A percentile compares a stretch with the other conserved stretches of the same genome.
Evolutionary conservation across 2,329 filamentous ascomycete species (phyloP).

Genomic region (Hypomyces perniciosus): DNA sequence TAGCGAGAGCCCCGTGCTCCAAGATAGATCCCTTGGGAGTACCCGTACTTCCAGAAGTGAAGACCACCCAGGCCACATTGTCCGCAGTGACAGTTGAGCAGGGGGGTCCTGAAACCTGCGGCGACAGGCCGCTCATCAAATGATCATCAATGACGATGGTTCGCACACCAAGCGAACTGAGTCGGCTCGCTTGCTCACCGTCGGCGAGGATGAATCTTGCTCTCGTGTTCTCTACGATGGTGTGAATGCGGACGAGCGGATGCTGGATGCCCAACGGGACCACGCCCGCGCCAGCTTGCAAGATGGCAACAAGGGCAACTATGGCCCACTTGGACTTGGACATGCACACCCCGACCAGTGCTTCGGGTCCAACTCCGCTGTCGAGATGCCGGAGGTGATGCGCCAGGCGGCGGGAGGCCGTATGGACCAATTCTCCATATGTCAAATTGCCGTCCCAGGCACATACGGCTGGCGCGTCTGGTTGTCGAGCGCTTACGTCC

Average conservation of each 20-base stretch:
- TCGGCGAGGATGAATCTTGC: neutral
- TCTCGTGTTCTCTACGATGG: neutral
- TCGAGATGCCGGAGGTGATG: neutral
- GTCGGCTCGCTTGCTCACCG: neutral
- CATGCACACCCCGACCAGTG: neutral
- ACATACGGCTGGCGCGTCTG: neutral
- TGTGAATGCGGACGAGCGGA: neutral
- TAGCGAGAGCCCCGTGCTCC: conserved; percentile 7
- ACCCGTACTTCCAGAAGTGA: conserved; percentile 10
- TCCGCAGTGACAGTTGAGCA: neutral
- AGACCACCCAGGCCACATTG: conserved; percentile 12
- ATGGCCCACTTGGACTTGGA: conserved; percentile 1
- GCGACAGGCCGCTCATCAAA: neutral
- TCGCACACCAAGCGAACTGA: neutral
- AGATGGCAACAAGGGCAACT: neutral
- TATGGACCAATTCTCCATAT: neutral
- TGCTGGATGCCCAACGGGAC: neutral
- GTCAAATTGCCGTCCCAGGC: neutral
- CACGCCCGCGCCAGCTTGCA: neutral
- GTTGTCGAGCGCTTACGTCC: neutral
- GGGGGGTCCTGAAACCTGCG: neutral
- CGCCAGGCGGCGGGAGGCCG: neutral
- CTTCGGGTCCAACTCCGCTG: conserved; percentile 1
- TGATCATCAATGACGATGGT: neutral
- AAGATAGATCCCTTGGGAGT: conserved; percentile 10